These are phyloP conservation scores for Coelastrella sp. DNA, from an alignment of 139 green algal species.

Conservation along the genomic window DNA sequence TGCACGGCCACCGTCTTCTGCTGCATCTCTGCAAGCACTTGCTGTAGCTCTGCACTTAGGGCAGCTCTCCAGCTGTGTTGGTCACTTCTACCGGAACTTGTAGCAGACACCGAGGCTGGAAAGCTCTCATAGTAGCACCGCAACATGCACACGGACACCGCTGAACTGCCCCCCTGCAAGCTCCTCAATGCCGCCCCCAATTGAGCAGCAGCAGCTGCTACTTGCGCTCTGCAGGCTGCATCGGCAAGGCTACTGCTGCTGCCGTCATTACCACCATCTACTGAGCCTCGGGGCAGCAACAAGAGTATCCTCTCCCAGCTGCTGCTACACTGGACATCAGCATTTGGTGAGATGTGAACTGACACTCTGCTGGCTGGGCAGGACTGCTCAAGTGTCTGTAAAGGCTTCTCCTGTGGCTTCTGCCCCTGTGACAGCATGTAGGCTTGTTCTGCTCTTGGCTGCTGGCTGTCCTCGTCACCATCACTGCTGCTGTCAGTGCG, in stretches of 20 bases:
- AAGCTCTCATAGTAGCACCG: constrained; percentile 16
- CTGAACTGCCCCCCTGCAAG: no score
- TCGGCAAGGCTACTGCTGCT: neutral
- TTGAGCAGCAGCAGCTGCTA: neutral
- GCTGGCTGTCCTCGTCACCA: neutral
- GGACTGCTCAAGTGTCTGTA: neutral
- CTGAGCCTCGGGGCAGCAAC: neutral
- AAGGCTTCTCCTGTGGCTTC: no score
- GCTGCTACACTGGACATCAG: neutral
- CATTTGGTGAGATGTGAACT: neutral
- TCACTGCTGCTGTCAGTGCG: neutral
- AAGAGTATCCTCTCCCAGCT: constrained; percentile 12
- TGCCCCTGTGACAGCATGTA: no score
- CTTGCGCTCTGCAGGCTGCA: neutral
- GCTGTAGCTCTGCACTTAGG: neutral
- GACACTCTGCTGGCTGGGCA: neutral
- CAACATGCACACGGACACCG: constrained; percentile 9
- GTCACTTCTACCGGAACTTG: neutral
- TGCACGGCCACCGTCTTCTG: neutral
- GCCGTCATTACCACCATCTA: neutral
- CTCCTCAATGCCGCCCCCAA: neutral
- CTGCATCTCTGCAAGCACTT: neutral
- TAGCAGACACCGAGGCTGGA: neutral
- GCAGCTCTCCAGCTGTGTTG: neutral
- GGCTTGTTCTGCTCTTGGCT: neutral